Conservation (phyloP, 352 stramenopile genomes). For the Phytophthora sp. region DNA sequence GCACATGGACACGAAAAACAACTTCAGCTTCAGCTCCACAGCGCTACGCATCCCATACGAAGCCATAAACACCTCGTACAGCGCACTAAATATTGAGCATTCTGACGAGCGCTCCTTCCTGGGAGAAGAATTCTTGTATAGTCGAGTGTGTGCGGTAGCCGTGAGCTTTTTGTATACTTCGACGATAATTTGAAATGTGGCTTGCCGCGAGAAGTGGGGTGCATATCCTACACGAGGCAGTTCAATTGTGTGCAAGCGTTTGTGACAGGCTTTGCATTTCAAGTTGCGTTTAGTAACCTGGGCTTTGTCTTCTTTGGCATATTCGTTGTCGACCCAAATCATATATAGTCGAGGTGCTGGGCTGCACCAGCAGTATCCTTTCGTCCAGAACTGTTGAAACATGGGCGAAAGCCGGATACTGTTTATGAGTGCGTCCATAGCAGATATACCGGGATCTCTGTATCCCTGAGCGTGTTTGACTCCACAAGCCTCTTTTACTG, state of each 20-base stretch:
- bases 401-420: conserved; percentile 48
- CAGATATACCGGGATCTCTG: not conserved
- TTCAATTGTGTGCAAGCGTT: conserved; percentile 41
- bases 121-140: conserved; percentile 50
- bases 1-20: conserved; percentile 65
- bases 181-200: conserved; percentile 55
- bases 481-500: conserved; percentile 10
- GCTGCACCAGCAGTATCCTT: conserved; percentile 63
- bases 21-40: conserved; percentile 69
- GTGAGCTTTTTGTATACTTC: conserved; percentile 62
- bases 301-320: not conserved
- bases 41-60: conserved; percentile 59
- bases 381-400: conserved; percentile 59
- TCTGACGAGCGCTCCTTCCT: conserved; percentile 1
- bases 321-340: conserved; percentile 28
- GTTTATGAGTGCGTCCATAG: conserved; percentile 37
- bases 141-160: conserved; percentile 38
- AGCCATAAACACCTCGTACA: conserved; percentile 53
- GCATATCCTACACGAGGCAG: conserved; percentile 39
- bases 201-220: conserved; percentile 62
- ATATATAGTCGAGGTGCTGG: conserved; percentile 29
- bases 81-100: conserved; percentile 51
- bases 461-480: conserved; percentile 1
- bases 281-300: not conserved
- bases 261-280: conserved; percentile 37